Evolutionary conservation across 2,329 filamentous ascomycete species (phyloP).

Genomic region (Botrytis elliptica): DNA sequence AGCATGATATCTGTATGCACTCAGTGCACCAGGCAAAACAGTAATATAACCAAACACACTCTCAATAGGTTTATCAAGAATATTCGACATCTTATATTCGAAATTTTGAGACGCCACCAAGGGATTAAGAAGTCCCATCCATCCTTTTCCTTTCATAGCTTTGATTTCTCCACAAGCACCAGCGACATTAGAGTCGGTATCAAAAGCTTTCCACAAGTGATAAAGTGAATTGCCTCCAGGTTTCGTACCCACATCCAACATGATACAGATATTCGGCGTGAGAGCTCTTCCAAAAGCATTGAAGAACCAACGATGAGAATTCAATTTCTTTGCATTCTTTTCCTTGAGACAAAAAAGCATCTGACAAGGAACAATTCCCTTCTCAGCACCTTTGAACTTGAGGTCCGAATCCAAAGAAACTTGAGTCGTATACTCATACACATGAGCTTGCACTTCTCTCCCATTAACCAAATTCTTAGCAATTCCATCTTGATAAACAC

Average conservation of each 20-base stretch:
- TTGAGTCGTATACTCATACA: constrained; percentile 98
- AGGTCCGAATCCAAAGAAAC: constrained; percentile 93
- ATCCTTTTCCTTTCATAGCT: constrained; percentile 87
- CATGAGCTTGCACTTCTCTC: constrained; percentile 90
- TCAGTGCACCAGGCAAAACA: constrained; percentile 89
- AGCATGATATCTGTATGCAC: constrained; percentile 92
- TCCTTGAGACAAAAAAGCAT: constrained; percentile 99
- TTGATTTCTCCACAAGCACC: constrained; percentile 98
- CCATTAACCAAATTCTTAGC: constrained; percentile 98
- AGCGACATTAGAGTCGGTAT: constrained; percentile 94
- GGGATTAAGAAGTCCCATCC: constrained; percentile 83
- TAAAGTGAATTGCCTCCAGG: constrained; percentile 90
- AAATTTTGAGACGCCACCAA: constrained; percentile 97
- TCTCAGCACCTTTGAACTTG: constrained; percentile 98
- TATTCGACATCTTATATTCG: constrained; percentile 99
- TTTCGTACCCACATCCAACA: constrained; percentile 93
- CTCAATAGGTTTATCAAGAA: constrained; percentile 94
- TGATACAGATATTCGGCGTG: constrained; percentile 93
- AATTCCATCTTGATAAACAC: constrained; percentile 96
- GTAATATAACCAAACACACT: constrained; percentile 98
- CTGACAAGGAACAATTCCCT: constrained; percentile 96
- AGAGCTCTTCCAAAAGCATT: constrained; percentile 93
- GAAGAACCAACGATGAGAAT: constrained; percentile 99
- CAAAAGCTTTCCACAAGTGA: constrained; percentile 97
- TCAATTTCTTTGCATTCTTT: constrained; percentile 95